Percentiles rank a stretch among this genome's conserved stretches.
These are phyloP conservation scores for Diaporthe longicolla DNA, from an alignment of 2,329 filamentous ascomycete genomes.

Conservation along the genomic window DNA sequence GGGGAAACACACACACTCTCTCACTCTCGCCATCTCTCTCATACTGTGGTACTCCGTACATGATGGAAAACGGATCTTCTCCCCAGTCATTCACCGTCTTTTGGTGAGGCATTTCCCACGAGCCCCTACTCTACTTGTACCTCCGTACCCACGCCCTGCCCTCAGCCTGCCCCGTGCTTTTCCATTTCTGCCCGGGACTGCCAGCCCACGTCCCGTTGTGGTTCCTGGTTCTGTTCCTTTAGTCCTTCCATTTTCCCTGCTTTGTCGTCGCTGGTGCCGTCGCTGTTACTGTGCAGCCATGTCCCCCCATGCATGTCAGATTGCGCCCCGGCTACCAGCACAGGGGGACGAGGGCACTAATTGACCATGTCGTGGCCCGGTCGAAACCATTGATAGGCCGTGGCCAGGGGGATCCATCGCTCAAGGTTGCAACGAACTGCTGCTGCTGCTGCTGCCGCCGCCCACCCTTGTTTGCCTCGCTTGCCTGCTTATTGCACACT, in stretches of 20 bases:
- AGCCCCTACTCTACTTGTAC: not conserved
- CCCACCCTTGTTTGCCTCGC: constrained; percentile 37
- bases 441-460: constrained; percentile 16
- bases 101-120: constrained; percentile 34
- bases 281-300: not conserved
- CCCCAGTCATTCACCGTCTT: constrained; percentile 34
- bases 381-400: constrained; percentile 22
- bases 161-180: constrained; percentile 33
- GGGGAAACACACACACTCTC: not conserved
- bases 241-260: constrained; percentile 24
- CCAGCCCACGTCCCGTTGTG: constrained; percentile 22
- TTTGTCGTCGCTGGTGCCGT: not conserved
- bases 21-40: too few species aligned
- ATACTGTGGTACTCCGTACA: not conserved
- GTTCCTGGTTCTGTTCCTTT: not conserved
- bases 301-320: constrained; percentile 17
- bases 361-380: constrained; percentile 9
- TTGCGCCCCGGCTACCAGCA: not conserved
- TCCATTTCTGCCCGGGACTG: not conserved
- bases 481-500: not conserved
- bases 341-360: constrained; percentile 6
- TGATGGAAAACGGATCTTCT: not conserved
- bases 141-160: not conserved
- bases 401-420: not conserved
- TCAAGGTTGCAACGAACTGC: constrained; percentile 40